These are phyloP conservation scores for Quercus dentata DNA, from an alignment of 306 rosid genomes.

Conservation along the genomic window DNA sequence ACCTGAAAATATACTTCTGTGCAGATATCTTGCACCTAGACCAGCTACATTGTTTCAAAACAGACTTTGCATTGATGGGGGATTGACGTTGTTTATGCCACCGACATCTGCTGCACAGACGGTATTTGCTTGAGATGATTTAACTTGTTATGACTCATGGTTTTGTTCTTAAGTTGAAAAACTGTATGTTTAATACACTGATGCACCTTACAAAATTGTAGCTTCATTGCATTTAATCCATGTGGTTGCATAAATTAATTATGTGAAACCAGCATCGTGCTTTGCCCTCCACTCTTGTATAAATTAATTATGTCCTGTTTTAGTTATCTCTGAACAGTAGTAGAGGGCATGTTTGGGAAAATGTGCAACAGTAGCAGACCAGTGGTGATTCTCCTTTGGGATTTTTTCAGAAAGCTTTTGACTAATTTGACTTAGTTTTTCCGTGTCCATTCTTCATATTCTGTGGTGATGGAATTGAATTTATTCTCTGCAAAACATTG, in stretches of 20 bases:
- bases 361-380: neutral
- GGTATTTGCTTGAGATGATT: conserved; percentile 40
- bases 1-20: conserved; percentile 13
- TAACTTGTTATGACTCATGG: neutral
- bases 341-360: neutral
- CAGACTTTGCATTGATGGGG: conserved; percentile 91
- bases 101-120: conserved; percentile 89
- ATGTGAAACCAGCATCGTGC: neutral
- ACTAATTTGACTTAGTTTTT: neutral
- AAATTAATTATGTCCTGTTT: neutral
- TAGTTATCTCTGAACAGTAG: neutral
- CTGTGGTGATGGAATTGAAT: neutral
- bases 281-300: neutral
- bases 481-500: neutral
- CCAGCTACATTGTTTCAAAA: conserved; percentile 83
- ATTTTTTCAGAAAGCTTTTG: neutral
- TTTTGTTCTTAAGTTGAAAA: neutral
- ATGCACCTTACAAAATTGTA: neutral
- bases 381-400: neutral
- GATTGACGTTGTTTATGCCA: conserved; percentile 93
- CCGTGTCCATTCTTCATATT: neutral
- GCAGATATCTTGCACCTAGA: conserved; percentile 90
- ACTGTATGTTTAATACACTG: neutral
- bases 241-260: neutral
- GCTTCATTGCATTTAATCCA: neutral